Conservation (phyloP, 345 rosid species). For the Corchorus capsularis region DNA sequence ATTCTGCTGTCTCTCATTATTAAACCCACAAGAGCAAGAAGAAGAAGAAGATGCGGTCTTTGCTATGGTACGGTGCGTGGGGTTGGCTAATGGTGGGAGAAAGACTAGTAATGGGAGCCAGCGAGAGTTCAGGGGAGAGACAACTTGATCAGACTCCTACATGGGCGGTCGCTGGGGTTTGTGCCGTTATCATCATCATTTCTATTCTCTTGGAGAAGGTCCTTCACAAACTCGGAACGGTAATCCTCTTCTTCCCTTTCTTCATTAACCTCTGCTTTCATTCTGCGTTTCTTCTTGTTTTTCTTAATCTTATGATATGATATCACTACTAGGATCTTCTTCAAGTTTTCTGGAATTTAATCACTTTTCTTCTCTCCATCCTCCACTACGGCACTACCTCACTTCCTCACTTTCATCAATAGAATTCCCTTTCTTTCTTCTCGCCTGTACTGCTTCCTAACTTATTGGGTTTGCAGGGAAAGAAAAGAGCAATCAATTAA, state of each 20-base stretch:
- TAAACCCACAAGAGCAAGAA: not conserved
- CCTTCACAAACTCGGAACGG: slow-evolving; percentile 79
- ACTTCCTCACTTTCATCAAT: not conserved
- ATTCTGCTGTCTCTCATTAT: too few relatives aligned
- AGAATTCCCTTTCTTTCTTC: not conserved
- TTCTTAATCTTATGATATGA: too few relatives aligned
- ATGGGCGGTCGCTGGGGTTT: slow-evolving; percentile 90
- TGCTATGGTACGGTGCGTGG: slow-evolving; percentile 21
- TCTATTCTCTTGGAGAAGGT: slow-evolving; percentile 69
- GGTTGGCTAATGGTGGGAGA: slow-evolving; percentile 28
- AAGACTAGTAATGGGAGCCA: slow-evolving; percentile 26
- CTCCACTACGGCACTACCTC: not conserved
- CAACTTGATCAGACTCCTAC: slow-evolving; percentile 86
- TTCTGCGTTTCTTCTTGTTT: not conserved
- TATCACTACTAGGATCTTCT: not conserved
- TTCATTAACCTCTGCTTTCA: not conserved
- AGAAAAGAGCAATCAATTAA: not conserved
- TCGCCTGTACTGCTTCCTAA: not conserved
- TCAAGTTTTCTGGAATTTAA: not conserved
- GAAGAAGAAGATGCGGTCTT: not conserved
- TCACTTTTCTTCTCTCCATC: not conserved
- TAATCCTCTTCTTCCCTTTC: slow-evolving; percentile 2
- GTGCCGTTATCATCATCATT: slow-evolving; percentile 73
- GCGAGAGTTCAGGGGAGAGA: slow-evolving; percentile 37
- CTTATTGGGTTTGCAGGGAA: not conserved